Conservation (phyloP, 306 rosid genomes). For the Lotus japonicus region DNA sequence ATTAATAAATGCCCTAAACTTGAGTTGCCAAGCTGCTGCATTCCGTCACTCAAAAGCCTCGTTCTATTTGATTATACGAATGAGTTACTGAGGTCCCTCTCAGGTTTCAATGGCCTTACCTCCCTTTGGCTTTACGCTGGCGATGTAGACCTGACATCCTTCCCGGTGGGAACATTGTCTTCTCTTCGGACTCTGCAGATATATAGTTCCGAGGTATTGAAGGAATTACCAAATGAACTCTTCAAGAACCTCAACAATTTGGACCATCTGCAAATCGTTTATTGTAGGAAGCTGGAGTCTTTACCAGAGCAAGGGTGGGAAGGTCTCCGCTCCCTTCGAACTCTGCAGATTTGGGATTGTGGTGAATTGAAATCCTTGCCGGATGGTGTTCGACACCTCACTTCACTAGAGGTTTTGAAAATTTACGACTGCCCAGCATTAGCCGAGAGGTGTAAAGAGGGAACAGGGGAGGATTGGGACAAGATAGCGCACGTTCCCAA, state of each 20-base stretch:
- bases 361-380: no score
- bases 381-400: not conserved
- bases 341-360: no score
- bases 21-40: not conserved
- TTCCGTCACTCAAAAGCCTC: not conserved
- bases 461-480: not conserved
- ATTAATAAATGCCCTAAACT: not conserved
- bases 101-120: not conserved
- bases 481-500: not conserved
- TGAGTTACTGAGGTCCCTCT: not conserved
- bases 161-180: not conserved
- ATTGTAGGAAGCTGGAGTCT: not conserved
- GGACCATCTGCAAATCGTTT: not conserved
- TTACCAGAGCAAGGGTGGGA: not conserved
- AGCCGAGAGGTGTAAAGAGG: not conserved
- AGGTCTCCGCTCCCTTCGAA: not conserved
- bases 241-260: not conserved
- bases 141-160: not conserved
- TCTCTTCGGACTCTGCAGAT: not conserved
- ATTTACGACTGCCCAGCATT: not conserved
- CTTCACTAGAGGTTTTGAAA: not conserved
- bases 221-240: not conserved
- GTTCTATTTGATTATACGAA: rapidly evolving
- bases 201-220: not conserved
- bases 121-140: rapidly evolving